A percentile compares a stretch with the other conserved stretches of the same genome.
These are phyloP conservation scores for Fusarium sp. DNA, from an alignment of 2,329 filamentous ascomycete species.

Conservation along the genomic window DNA sequence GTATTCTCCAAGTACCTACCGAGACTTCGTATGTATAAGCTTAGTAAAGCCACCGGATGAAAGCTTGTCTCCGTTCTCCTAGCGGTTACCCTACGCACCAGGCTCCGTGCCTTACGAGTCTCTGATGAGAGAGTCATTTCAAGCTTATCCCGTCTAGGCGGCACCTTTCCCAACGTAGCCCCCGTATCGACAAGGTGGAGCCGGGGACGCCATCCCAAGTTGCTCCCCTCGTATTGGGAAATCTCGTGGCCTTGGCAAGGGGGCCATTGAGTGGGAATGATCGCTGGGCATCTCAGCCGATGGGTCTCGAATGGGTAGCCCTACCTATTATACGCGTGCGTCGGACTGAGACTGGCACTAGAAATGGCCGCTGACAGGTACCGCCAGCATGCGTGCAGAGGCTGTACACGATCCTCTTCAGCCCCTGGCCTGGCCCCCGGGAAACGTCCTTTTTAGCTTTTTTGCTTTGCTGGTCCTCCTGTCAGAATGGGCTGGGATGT, in stretches of 20 bases:
- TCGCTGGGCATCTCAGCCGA: constrained; percentile 7
- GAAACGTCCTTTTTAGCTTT: constrained; percentile 15
- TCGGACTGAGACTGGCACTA: constrained; percentile 3
- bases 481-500: constrained; percentile 9
- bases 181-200: constrained; percentile 22
- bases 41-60: neutral
- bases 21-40: neutral
- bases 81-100: neutral
- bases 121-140: constrained; percentile 12
- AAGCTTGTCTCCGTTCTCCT: neutral
- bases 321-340: neutral
- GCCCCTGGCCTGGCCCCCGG: neutral
- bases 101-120: neutral
- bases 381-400: neutral
- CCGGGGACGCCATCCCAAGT: constrained; percentile 23
- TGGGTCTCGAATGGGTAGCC: neutral
- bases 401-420: neutral
- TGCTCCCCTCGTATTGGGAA: constrained; percentile 37
- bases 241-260: constrained; percentile 16
- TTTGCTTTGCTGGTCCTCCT: constrained; percentile 4
- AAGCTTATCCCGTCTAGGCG: constrained; percentile 30
- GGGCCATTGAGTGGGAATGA: constrained; percentile 1
- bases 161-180: constrained; percentile 13
- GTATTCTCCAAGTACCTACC: neutral
- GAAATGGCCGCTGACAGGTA: constrained; percentile 7